phyloP scores from a whole-genome alignment of 164 flowering plant species.

The Pachysandra terminalis region DNA sequence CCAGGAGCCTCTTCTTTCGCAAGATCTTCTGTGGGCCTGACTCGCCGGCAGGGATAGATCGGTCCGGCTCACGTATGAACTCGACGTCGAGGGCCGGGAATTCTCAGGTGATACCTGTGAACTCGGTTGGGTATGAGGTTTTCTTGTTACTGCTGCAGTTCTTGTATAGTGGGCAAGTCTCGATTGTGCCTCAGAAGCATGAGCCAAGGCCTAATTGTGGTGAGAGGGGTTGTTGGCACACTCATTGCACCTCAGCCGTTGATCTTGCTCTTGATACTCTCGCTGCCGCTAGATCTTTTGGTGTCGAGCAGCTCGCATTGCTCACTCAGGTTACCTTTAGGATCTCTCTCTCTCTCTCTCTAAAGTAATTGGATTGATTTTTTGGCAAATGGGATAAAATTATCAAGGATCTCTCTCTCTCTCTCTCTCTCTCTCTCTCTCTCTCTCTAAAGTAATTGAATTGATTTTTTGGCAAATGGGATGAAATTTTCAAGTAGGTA shows the following conservation, averaged over 20 bases:
- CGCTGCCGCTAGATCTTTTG: constrained; percentile 89
- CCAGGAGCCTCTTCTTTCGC: constrained; percentile 83
- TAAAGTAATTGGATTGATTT: neutral
- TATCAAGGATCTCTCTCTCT: constrained; percentile 9
- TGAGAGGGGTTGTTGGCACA: constrained; percentile 97
- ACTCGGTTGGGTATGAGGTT: constrained; percentile 96
- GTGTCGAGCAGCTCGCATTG: constrained; percentile 94
- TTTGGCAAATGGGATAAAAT: constrained; percentile 14
- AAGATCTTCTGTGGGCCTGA: constrained; percentile 89
- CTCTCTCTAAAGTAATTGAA: neutral
- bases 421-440: constrained; percentile 1
- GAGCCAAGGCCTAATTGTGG: constrained; percentile 95
- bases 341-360: neutral
- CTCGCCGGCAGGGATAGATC: constrained; percentile 36
- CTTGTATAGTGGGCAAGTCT: constrained; percentile 92
- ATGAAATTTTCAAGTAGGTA: constrained; percentile 3
- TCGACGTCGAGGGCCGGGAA: constrained; percentile 20
- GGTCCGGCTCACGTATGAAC: constrained; percentile 23
- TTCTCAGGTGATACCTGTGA: constrained; percentile 78
- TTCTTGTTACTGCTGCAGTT: constrained; percentile 89
- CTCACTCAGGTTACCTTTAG: constrained; percentile 69
- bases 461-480: constrained; percentile 15
- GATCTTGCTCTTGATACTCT: constrained; percentile 98
- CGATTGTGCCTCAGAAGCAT: constrained; percentile 92
- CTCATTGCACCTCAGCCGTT: constrained; percentile 97